Conservation (phyloP, 2,329 filamentous ascomycete species). For the Neocatenulostroma microsporum region DNA sequence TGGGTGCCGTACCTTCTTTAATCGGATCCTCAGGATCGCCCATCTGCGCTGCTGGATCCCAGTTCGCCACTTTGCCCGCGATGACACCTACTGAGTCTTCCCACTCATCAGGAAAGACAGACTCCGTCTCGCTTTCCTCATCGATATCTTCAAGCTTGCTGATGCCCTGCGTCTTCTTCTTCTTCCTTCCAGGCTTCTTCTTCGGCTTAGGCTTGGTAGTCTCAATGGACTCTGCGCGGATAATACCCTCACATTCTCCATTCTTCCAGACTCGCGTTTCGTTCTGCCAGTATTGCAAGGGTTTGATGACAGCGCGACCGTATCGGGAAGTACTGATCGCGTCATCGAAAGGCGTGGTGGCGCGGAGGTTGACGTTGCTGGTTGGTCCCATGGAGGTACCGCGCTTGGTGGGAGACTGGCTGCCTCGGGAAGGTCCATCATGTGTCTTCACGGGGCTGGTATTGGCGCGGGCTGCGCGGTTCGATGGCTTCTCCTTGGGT, state of each 20-base stretch:
- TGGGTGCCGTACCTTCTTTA: constrained; percentile 31
- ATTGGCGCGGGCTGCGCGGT: constrained; percentile 13
- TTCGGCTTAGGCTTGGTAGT: constrained; percentile 22
- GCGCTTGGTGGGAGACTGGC: constrained; percentile 10
- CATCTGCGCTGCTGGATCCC: constrained; percentile 30
- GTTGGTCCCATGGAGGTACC: constrained; percentile 22
- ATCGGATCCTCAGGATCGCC: constrained; percentile 33
- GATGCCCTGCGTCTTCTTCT: constrained; percentile 19
- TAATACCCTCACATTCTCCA: constrained; percentile 66
- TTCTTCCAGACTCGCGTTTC: constrained; percentile 65
- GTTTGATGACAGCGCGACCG: constrained; percentile 68
- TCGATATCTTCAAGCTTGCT: constrained; percentile 29
- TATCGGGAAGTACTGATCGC: constrained; percentile 60
- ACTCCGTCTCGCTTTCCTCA: constrained; percentile 44
- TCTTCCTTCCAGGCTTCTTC: constrained; percentile 31
- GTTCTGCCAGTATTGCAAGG: constrained; percentile 78
- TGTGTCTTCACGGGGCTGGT: constrained; percentile 8
- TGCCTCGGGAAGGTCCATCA: constrained; percentile 1
- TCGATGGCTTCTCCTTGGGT: constrained; percentile 17
- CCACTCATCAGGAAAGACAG: constrained; percentile 57
- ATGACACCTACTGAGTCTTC: constrained; percentile 60
- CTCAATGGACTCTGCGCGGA: constrained; percentile 60
- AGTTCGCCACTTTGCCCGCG: constrained; percentile 55
- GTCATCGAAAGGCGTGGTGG: constrained; percentile 37
- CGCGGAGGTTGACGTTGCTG: constrained; percentile 30